Base-by-base conservation (phyloP, 2,329 filamentous ascomycete species). In the Calycina marina region DNA sequence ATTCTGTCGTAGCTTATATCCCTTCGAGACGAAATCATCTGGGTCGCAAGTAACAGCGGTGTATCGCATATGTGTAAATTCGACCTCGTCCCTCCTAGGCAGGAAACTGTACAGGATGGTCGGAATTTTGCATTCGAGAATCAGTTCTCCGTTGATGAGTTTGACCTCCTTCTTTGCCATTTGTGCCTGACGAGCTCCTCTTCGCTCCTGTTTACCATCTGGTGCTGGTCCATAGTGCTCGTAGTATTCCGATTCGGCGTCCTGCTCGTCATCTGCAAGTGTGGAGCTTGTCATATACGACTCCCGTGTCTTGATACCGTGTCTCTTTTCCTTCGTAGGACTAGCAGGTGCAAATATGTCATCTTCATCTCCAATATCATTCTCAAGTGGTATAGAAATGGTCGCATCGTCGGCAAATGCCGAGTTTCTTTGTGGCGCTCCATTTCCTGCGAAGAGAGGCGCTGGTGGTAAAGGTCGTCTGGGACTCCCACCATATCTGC, bases 21-120 rank as follows among this genome's bases (percentile, higher is more conserved):
- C 88, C 40, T 77, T 72, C 5, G 77, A 68, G 3, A 85, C 80
- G 48, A 93, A 96, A 53, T 96, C 85, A 54, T 94, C 86, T 0
- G 86, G 92, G 51, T 94, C 86, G 56, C 85, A 96, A 2, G 90
- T 98, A n/a, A 93, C 90, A 6, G 90, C 90, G 0, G 88, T 94
- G 55, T 98, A 98, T 33, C 90, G 77, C 88, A 96, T 96, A 52
- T 96, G 86, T 0, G 90, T 98, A 55, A 98, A 98, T 52, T 98
- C 90, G 40, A 88, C 68, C 55, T 93, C 88, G 52, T 94, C 85
- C 38, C 88, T 74, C 11, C 88, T 73, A 0, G 92, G 92, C 40
- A 98, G 61, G 59, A 98, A 98, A 54, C 85, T 93, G 68, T 96
- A 92, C 25, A 98, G 65, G 45, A 96, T 98, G 1, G 90, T 98